These are phyloP conservation scores for Trichomonas gallinae DNA, from an alignment of 208 protist species.

Conservation along the genomic window DNA sequence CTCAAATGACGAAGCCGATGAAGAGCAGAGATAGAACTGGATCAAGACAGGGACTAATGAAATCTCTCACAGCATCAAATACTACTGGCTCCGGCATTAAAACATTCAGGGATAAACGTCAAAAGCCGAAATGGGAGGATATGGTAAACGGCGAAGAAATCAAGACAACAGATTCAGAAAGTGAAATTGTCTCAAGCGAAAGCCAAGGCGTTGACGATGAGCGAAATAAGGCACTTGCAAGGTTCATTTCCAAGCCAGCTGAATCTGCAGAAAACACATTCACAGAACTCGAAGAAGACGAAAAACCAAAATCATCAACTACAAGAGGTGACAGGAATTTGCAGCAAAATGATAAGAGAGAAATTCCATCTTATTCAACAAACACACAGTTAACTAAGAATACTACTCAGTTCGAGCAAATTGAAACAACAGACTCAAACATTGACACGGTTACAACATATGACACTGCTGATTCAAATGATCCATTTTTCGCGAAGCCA, in stretches of 20 bases:
- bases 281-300: not conserved
- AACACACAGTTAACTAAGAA: not conserved
- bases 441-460: not conserved
- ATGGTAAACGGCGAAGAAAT: not conserved
- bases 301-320: too few relatives aligned
- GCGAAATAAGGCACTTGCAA: too few relatives aligned
- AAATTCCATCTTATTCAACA: not conserved
- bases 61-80: not conserved
- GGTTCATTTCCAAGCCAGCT: too few relatives aligned
- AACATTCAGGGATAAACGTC: not conserved
- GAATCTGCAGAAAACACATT: not conserved
- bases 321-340: too few relatives aligned
- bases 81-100: not conserved
- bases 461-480: not conserved
- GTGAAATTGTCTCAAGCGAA: not conserved
- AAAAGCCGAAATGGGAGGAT: not conserved
- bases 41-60: not conserved
- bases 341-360: too few relatives aligned
- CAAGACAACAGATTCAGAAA: not conserved
- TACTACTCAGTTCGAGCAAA: not conserved
- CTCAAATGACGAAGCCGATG: not conserved
- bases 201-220: too few relatives aligned
- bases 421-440: not conserved
- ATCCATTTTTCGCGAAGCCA: not conserved
- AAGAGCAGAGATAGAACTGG: not conserved